These are phyloP conservation scores for Scheffersomyces coipomensis DNA, from an alignment of 805 yeast genomes.

Conservation along the genomic window DNA sequence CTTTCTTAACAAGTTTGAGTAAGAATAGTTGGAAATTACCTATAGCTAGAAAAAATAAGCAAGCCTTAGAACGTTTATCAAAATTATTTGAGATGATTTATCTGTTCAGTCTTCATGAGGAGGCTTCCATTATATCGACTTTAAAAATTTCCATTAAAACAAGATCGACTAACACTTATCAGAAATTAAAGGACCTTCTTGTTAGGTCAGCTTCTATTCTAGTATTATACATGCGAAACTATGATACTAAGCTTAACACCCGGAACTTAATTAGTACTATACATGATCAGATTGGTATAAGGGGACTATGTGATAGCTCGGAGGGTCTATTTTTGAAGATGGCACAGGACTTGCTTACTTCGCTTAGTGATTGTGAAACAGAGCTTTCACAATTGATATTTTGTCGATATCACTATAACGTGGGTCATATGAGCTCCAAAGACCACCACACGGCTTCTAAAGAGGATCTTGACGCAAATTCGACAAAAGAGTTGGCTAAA, in stretches of 20 bases:
- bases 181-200: constrained; percentile 45
- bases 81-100: constrained; percentile 44
- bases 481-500: constrained; percentile 38
- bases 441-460: constrained; percentile 55
- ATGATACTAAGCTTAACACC: neutral
- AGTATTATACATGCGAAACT: constrained; percentile 30
- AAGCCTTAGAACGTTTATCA: constrained; percentile 10
- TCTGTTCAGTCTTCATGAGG: constrained; percentile 52
- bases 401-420: constrained; percentile 71
- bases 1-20: constrained; percentile 26
- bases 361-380: constrained; percentile 44
- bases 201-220: constrained; percentile 36
- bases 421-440: constrained; percentile 57
- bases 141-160: constrained; percentile 39
- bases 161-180: constrained; percentile 42
- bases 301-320: constrained; percentile 67
- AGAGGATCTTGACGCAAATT: constrained; percentile 23
- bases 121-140: constrained; percentile 39
- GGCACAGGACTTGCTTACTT: constrained; percentile 52
- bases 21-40: constrained; percentile 32
- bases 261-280: constrained; percentile 23
- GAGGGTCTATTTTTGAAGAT: constrained; percentile 61
- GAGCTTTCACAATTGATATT: constrained; percentile 75
- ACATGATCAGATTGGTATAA: constrained; percentile 72
- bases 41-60: neutral